Evolutionary conservation across 1,139 yeast species (phyloP).

Genomic region (Hemisphaericaspora xylanilytica): DNA sequence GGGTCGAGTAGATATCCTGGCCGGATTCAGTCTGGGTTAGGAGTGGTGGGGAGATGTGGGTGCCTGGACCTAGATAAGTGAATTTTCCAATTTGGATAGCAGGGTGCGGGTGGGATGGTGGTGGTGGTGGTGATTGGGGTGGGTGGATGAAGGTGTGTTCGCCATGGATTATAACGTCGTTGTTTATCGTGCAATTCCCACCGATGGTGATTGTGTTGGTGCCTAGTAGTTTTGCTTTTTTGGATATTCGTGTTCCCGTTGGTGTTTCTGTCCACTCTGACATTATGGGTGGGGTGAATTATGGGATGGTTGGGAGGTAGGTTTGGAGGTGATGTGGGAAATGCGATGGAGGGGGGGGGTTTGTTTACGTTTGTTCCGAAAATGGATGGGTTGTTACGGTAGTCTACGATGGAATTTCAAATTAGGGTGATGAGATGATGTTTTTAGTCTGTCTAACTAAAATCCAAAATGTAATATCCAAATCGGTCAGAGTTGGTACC

Average conservation of each 20-base stretch:
- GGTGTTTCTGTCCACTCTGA: slow-evolving; percentile 43
- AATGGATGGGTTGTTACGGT: too few relatives aligned
- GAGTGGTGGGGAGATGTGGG: slow-evolving; percentile 34
- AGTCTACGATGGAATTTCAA: too few relatives aligned
- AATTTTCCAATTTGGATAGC: slow-evolving; percentile 56
- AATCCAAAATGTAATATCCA: too few relatives aligned
- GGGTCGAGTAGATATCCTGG: too few relatives aligned
- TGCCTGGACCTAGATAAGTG: slow-evolving; percentile 35
- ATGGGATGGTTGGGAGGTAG: neutral
- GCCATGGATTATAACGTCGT: slow-evolving; percentile 21
- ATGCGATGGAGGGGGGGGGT: too few relatives aligned
- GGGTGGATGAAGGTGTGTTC: slow-evolving; percentile 17
- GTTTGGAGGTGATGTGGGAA: too few relatives aligned
- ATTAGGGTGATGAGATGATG: too few relatives aligned
- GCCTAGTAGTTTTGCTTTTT: slow-evolving; percentile 34
- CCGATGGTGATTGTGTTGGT: slow-evolving; percentile 26
- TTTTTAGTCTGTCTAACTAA: too few relatives aligned
- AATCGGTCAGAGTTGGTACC: too few relatives aligned
- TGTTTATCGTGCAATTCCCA: slow-evolving; percentile 35
- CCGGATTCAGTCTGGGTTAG: slow-evolving; percentile 5
- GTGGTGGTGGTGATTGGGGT: too few relatives aligned
- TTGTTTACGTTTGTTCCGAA: too few relatives aligned
- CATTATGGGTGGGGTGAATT: slow-evolving; percentile 5
- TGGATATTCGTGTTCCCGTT: slow-evolving; percentile 58
- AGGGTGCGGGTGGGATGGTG: too few relatives aligned